Percentiles rank a stretch among this genome's conserved stretches.
Evolutionary conservation across 495 filamentous ascomycete genomes (phyloP).

Genomic region (Penicillium mononematosum): DNA sequence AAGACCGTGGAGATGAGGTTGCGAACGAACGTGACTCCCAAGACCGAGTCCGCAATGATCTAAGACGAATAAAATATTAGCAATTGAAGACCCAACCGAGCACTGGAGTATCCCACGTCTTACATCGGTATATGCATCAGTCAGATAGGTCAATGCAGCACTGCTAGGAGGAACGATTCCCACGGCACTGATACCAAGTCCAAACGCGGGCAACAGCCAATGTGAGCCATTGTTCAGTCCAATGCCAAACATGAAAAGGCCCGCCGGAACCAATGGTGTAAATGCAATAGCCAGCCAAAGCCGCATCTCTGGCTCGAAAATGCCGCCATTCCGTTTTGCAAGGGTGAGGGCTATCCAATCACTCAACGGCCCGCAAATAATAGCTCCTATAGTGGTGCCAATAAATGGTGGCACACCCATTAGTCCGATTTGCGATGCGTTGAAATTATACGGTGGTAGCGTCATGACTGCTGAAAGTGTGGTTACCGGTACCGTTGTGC

Average conservation of each 20-base stretch:
- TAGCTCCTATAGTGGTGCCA: constrained; percentile 33
- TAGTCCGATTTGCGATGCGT: constrained; percentile 35
- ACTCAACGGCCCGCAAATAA: constrained; percentile 29
- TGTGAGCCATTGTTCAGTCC: constrained; percentile 25
- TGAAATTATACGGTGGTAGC: constrained; percentile 40
- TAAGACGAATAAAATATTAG: no score
- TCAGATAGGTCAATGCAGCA: constrained; percentile 35
- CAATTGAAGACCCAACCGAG: no score
- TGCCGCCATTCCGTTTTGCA: constrained; percentile 33
- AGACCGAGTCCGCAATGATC: no score
- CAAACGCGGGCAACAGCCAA: constrained; percentile 23
- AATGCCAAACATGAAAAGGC: no score
- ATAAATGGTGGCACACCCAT: constrained; percentile 39
- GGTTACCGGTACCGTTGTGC: constrained; percentile 4
- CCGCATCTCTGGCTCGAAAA: constrained; percentile 41
- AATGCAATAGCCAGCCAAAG: constrained; percentile 30
- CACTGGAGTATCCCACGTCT: background rate
- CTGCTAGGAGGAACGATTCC: constrained; percentile 25
- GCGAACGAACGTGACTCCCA: no score
- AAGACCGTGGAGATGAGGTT: no score
- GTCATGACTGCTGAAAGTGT: constrained; percentile 22
- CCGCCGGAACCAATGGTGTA: constrained; percentile 27
- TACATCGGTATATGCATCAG: constrained; percentile 39
- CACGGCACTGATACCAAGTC: constrained; percentile 23
- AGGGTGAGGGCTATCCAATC: constrained; percentile 32